phyloP scores from a whole-genome alignment of 1,284 basidiomycete species.

The Austropuccinia psidii region DNA sequence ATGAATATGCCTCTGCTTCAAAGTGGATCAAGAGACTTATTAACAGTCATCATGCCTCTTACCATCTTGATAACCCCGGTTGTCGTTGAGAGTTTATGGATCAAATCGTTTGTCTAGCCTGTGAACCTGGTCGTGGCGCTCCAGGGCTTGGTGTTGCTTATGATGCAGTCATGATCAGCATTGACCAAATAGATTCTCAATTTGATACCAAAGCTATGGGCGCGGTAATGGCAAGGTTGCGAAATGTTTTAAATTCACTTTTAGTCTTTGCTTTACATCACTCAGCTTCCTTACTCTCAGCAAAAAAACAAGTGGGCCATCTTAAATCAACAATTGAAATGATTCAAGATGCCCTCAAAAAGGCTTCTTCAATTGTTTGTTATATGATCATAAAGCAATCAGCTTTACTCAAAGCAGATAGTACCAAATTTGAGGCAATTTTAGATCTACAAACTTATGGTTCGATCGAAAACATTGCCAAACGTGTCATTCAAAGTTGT shows the following conservation, averaged over 20 bases:
- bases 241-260: slow-evolving; percentile 17
- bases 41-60: slow-evolving; percentile 26
- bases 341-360: slow-evolving; percentile 25
- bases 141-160: slow-evolving; percentile 26
- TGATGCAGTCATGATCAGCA: slow-evolving; percentile 28
- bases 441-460: slow-evolving; percentile 20
- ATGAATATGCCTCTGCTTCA: slow-evolving; percentile 24
- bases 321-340: not conserved
- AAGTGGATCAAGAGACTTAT: slow-evolving; percentile 32
- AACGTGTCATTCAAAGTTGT: slow-evolving; percentile 24
- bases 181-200: slow-evolving; percentile 24
- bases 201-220: slow-evolving; percentile 5
- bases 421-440: not conserved
- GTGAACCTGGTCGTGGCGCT: slow-evolving; percentile 10
- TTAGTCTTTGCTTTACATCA: slow-evolving; percentile 26
- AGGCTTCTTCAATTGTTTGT: slow-evolving; percentile 21
- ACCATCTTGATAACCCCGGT: slow-evolving; percentile 19
- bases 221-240: slow-evolving; percentile 16
- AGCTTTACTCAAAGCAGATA: not conserved
- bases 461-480: slow-evolving; percentile 25
- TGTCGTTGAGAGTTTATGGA: slow-evolving; percentile 24
- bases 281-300: not conserved
- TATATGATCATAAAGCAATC: slow-evolving; percentile 22
- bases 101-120: slow-evolving; percentile 15
- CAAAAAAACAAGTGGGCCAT: no score